Evolutionary conservation across 768 basidiomycete species (phyloP).

Genomic region (Trametes gibbosa): DNA sequence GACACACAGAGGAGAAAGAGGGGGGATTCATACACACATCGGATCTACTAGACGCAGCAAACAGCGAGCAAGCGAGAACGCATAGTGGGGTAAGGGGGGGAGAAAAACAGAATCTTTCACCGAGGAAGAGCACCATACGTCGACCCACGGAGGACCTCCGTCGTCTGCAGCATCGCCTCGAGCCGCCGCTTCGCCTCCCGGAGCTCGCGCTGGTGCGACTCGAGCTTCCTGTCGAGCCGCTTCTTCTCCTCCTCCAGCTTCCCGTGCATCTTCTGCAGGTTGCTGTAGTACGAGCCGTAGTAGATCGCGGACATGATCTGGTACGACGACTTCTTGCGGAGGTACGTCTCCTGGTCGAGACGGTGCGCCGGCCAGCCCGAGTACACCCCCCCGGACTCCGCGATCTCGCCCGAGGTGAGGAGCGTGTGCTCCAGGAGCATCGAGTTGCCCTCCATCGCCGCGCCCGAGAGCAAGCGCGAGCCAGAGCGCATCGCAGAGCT

Average conservation of each 20-base stretch:
- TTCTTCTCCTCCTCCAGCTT: constrained; percentile 13
- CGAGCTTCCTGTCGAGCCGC: constrained; percentile 11
- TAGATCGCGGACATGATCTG: constrained; percentile 5
- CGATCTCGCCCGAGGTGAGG: constrained; percentile 46
- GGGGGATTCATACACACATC: neutral
- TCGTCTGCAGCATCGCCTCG: constrained; percentile 11
- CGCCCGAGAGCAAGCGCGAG: constrained; percentile 47
- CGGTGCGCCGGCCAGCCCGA: constrained; percentile 46
- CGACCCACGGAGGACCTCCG: constrained; percentile 5
- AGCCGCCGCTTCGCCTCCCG: constrained; percentile 11
- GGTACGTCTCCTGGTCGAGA: constrained; percentile 20
- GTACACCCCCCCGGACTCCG: constrained; percentile 41
- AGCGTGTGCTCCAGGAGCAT: constrained; percentile 51
- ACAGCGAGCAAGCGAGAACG: too few relatives aligned
- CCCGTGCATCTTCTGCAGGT: constrained; percentile 10
- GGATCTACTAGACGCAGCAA: neutral
- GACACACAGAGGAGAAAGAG: neutral
- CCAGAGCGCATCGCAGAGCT: constrained; percentile 46
- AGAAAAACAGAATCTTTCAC: neutral
- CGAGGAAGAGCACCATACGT: neutral
- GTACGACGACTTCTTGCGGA: constrained; percentile 7
- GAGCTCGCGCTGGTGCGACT: constrained; percentile 9
- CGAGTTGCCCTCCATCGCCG: constrained; percentile 48
- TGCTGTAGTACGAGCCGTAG: constrained; percentile 10
- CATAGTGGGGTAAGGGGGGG: too few relatives aligned